phyloP scores from a whole-genome alignment of 2,329 filamentous ascomycete species.

The Trichoderma asperellum region DNA sequence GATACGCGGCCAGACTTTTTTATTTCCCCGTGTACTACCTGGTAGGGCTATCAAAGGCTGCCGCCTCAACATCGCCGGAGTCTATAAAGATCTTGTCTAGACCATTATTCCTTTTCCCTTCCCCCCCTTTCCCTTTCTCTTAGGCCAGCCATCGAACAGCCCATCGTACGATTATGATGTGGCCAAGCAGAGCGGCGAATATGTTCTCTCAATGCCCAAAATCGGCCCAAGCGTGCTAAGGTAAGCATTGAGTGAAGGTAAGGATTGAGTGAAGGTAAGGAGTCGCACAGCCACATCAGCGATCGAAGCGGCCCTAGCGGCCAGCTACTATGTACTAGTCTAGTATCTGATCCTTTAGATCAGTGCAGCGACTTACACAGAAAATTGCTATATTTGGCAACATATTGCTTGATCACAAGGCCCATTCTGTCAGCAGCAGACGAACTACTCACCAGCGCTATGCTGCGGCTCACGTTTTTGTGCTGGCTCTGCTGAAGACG shows the following conservation, averaged over 20 bases:
- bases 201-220: background rate
- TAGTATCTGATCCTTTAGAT: background rate
- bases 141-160: background rate
- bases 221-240: background rate
- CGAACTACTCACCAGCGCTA: background rate
- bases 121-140: background rate
- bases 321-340: background rate
- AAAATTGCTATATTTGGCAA: slow-evolving; percentile 22
- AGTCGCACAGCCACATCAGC: slow-evolving; percentile 18
- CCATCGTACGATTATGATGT: slow-evolving; percentile 17
- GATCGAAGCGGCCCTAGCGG: background rate
- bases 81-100: background rate
- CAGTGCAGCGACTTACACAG: background rate
- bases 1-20: background rate
- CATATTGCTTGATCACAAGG: background rate
- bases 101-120: background rate
- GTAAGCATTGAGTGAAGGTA: background rate
- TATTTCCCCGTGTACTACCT: background rate
- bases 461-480: background rate
- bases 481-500: background rate
- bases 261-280: background rate
- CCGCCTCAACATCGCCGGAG: background rate
- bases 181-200: background rate
- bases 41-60: background rate
- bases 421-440: background rate